Evolutionary conservation across 2,329 filamentous ascomycete species (phyloP), one percentile per base, ranked within the genome.

Genomic region (Exophiala bonariae): DNA sequence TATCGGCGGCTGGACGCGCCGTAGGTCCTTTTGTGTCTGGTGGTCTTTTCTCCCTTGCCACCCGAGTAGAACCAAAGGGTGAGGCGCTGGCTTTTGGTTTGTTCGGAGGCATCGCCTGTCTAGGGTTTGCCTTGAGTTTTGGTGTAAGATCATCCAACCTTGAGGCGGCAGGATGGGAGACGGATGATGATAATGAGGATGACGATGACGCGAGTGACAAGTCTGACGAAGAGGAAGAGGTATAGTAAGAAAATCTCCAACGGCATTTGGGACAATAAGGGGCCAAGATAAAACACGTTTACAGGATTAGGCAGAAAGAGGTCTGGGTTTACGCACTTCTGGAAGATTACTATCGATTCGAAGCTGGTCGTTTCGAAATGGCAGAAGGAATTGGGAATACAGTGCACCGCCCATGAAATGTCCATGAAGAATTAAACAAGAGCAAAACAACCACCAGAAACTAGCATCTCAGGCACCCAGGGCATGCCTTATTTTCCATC

Each of bases 1-100:
- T 99, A 0, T 95, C 89, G 0, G 93, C 93, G 0, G 89, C 88
- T 0, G 93, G 93, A 7, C 83, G 93, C 50, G 90, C 91, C 34
- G 80, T 89, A 0, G 93, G 93, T 0, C 93, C 93, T 0, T 91
- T 97, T 56, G 73, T 95, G 0, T 93, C 90, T 0, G 93, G 93
- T 0, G 84, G 84, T 0, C 74, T 99, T 0, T 99, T 95, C 66
- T 89, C 89, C 0, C 73, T 92, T 1, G 85, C 89, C 0, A 85
- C 82, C 0, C 78, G 80, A 39, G 77, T 96, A 4, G 73, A 78
- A 9, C 87, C 85, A 2, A 93, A 90, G 61, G 92, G 93, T 1
- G 91, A 96, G 66, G 82, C 83, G 1, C 69, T 97, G 3, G 83
- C 88, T 0, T 99, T 95, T 79, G 88, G 89, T 1, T 67, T 95